phyloP scores from a whole-genome alignment of 805 yeast genomes.

The Soucietia sequanensis region DNA sequence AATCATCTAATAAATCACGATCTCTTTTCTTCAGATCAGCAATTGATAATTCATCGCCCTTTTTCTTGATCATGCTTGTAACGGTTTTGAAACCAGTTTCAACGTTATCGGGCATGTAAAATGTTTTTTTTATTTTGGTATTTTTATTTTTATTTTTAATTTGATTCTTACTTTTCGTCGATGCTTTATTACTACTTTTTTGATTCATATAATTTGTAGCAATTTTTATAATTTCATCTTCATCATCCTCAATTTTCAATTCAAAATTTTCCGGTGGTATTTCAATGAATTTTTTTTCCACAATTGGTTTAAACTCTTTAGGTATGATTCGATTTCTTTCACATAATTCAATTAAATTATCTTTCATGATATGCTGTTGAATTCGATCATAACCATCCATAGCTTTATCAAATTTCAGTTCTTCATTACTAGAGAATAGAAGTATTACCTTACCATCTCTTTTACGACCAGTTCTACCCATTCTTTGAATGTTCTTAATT shows the following conservation, averaged over 20 bases:
- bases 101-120: slow-evolving; percentile 75
- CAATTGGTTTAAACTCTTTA: slow-evolving; percentile 47
- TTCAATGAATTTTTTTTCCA: slow-evolving; percentile 55
- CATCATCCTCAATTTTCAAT: slow-evolving; percentile 53
- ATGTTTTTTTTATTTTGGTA: slow-evolving; percentile 36
- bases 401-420: slow-evolving; percentile 75
- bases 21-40: slow-evolving; percentile 8
- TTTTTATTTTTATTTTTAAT: slow-evolving; percentile 8
- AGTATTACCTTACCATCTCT: slow-evolving; percentile 81
- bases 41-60: slow-evolving; percentile 2
- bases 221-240: slow-evolving; percentile 62
- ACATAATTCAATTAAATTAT: slow-evolving; percentile 41
- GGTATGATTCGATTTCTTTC: slow-evolving; percentile 73
- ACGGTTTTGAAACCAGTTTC: slow-evolving; percentile 62
- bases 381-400: slow-evolving; percentile 79
- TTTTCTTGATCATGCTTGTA: slow-evolving; percentile 42
- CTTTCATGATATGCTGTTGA: slow-evolving; percentile 63
- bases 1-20: slow-evolving; percentile 12
- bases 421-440: slow-evolving; percentile 75
- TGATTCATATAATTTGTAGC: slow-evolving; percentile 66
- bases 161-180: slow-evolving; percentile 12
- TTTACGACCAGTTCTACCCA: slow-evolving; percentile 98
- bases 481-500: slow-evolving; percentile 87
- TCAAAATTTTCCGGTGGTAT: slow-evolving; percentile 71
- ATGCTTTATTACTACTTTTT: slow-evolving; percentile 16